These are phyloP conservation scores for Keithomyces neogunnii DNA, from an alignment of 2,329 filamentous ascomycete species.

Conservation along the genomic window DNA sequence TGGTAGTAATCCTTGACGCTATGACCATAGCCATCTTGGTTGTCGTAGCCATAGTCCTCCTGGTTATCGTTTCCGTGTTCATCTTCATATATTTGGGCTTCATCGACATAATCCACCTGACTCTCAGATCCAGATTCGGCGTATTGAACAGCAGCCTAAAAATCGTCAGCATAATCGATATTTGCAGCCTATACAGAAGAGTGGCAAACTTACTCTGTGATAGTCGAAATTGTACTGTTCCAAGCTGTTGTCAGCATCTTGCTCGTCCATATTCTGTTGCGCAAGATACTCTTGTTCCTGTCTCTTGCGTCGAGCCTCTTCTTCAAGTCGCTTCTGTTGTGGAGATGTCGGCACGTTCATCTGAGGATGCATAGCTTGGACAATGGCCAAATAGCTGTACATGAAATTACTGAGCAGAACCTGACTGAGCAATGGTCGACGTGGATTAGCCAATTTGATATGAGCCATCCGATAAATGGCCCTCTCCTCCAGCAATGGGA, in stretches of 20 bases:
- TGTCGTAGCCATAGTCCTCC: conserved; percentile 29
- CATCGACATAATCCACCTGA: conserved; percentile 41
- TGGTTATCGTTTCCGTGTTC: conserved; percentile 35
- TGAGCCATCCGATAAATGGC: conserved; percentile 99
- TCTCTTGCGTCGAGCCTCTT: conserved; percentile 42
- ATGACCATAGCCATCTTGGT: conserved; percentile 28
- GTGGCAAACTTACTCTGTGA: conserved; percentile 34
- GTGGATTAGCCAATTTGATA: conserved; percentile 96
- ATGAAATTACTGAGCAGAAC: conserved; percentile 98
- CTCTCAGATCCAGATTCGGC: conserved; percentile 33
- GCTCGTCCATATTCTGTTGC: conserved; percentile 35
- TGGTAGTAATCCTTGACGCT: conserved; percentile 33
- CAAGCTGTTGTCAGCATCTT: conserved; percentile 38
- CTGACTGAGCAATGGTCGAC: conserved; percentile 84
- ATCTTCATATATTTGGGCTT: conserved; percentile 45
- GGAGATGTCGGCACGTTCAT: conserved; percentile 82
- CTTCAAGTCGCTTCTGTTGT: conserved; percentile 57
- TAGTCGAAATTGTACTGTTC: conserved; percentile 47
- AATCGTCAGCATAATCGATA: conserved; percentile 5
- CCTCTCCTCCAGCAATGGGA: conserved; percentile 88
- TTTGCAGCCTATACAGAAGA: background rate
- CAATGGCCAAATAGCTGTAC: conserved; percentile 98
- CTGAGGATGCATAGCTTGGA: conserved; percentile 97
- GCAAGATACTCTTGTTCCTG: conserved; percentile 40
- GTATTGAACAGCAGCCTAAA: conserved; percentile 36